Base-by-base conservation (phyloP, 352 stramenopile genomes). In the Hyaloperonospora brassicae region DNA sequence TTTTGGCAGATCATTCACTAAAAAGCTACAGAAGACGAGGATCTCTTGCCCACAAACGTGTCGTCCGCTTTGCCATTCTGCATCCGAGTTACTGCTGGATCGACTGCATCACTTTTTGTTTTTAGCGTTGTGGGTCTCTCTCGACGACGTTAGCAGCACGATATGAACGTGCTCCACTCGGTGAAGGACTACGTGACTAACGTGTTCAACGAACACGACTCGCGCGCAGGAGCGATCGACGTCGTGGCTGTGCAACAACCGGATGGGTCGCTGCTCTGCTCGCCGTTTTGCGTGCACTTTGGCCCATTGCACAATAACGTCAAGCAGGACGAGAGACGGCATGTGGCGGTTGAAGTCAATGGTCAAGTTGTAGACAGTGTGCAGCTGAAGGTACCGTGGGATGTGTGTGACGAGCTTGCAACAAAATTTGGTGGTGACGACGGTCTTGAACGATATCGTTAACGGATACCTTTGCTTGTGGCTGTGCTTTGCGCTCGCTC, bases 121-220 rank as follows among this genome's bases (percentile, higher is more conserved):
- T n/a, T n/a, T n/a, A n/a, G n/a, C n/a, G n/a, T n/a, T n/a, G n/a
- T n/a, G n/a, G n/a, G n/a, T n/a, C 22, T 22, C 43, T 21, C 8
- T 42, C 36, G 36, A 11, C 21, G 21, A 3, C 14, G 7, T 12
- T 7, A 44, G n/a, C 23, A 44, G 14, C 24, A 34, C 10, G 24
- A n/a, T 25, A 93, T 93, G 83, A 93, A 93, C 63, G 78, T 91
- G 36, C 87, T 91, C 59, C 83, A 86, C 64, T 91, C 80, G 46
- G 76, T 91, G 35, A 91, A 90, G 55, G 84, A 89, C 59, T 93
- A 93, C 62, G 77, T 93, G 49, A 85, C 73, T 49, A 88, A 87
- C 56, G 81, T 93, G 22, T 76, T 91, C n/a, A n/a, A n/a, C 43
- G 66, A 87, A 45, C 70, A 82, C 39, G 78, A 72, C 50, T 70